Evolutionary conservation across 352 stramenopile genomes (phyloP).

Genomic region (Phytophthora hybrid): DNA sequence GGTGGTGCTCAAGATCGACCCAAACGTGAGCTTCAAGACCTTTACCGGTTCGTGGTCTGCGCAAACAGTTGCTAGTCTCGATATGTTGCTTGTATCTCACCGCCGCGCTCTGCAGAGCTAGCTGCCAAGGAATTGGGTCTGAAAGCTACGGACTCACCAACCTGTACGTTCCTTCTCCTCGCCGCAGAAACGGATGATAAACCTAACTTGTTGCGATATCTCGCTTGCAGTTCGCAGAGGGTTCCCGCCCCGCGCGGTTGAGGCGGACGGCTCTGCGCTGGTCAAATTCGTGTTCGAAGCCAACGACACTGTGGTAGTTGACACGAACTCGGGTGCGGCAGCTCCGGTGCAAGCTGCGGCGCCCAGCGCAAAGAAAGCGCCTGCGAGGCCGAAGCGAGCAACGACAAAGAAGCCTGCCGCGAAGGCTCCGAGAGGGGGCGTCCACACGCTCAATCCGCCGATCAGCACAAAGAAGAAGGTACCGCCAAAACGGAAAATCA

Average conservation of each 20-base stretch:
- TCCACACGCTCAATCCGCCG: slow-evolving; percentile 61
- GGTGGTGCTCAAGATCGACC: slow-evolving; percentile 58
- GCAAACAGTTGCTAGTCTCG: not conserved
- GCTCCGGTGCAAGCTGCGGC: slow-evolving; percentile 15
- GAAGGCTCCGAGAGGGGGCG: slow-evolving; percentile 35
- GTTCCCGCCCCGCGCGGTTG: slow-evolving; percentile 64
- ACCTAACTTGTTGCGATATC: not conserved
- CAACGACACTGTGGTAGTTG: slow-evolving; percentile 82
- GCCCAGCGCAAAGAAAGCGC: slow-evolving; percentile 11
- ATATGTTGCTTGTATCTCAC: not conserved
- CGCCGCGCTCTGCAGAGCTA: slow-evolving; percentile 40
- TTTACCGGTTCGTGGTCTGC: slow-evolving; percentile 59
- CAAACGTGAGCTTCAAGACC: slow-evolving; percentile 43
- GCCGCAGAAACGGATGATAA: not conserved
- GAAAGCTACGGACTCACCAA: slow-evolving; percentile 51
- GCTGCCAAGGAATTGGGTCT: slow-evolving; percentile 54
- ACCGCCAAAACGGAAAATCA: slow-evolving; percentile 53
- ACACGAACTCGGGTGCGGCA: slow-evolving; percentile 16
- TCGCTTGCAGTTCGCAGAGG: slow-evolving; percentile 62
- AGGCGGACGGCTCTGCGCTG: slow-evolving; percentile 42
- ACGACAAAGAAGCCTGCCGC: slow-evolving; percentile 31
- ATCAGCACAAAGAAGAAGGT: slow-evolving; percentile 30
- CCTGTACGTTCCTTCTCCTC: slow-evolving; percentile 43
- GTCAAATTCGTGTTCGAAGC: slow-evolving; percentile 63
- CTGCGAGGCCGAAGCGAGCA: slow-evolving; percentile 25